phyloP scores from a whole-genome alignment of 805 yeast genomes.

The Metschnikowia lunata region DNA sequence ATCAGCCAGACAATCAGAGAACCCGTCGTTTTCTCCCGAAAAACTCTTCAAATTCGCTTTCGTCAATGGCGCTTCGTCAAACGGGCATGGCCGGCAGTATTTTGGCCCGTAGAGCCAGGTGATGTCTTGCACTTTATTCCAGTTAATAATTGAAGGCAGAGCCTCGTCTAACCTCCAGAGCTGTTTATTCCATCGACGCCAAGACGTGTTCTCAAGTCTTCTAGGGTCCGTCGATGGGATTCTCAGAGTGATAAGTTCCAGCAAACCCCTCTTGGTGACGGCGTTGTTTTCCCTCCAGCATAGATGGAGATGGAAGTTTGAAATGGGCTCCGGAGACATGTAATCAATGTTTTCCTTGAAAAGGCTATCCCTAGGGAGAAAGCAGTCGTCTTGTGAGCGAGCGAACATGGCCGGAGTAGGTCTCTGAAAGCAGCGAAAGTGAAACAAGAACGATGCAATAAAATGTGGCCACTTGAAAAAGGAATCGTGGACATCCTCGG shows the following conservation, averaged over 20 bases:
- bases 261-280: constrained; percentile 15
- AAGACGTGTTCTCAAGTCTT: constrained; percentile 33
- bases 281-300: constrained; percentile 25
- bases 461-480: too few species aligned
- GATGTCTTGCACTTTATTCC: constrained; percentile 52
- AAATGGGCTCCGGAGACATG: constrained; percentile 16
- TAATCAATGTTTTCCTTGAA: constrained; percentile 31
- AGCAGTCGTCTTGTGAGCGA: constrained; percentile 13
- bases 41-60: constrained; percentile 4
- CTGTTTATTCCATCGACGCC: constrained; percentile 39
- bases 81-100: constrained; percentile 8
- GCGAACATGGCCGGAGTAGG: constrained; percentile 1
- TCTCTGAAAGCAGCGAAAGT: too few species aligned
- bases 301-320: constrained; percentile 18
- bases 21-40: constrained; percentile 5
- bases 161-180: constrained; percentile 25
- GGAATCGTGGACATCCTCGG: too few species aligned
- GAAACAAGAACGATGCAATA: too few species aligned
- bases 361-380: constrained; percentile 5
- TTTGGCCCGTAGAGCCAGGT: constrained; percentile 55
- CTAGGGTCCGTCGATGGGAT: constrained; percentile 22
- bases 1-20: background rate
- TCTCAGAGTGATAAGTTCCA: constrained; percentile 17
- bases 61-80: constrained; percentile 7
- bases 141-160: constrained; percentile 44